Evolutionary conservation across 2,329 filamentous ascomycete genomes (phyloP).

Genomic region (Magnaporthiopsis poae): DNA sequence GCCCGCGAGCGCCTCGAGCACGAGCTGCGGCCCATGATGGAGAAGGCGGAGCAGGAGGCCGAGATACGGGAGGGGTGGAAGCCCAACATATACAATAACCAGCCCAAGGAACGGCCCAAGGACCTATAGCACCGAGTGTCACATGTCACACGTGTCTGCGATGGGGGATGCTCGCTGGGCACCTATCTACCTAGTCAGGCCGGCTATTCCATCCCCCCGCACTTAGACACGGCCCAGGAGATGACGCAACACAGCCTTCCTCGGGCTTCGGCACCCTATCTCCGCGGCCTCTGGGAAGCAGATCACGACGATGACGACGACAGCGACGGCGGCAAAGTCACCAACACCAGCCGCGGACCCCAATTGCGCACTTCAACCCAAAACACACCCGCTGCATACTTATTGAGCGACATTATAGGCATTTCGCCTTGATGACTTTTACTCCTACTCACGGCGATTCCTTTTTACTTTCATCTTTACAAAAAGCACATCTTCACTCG

Average conservation of each 20-base stretch:
- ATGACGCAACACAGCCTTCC: background rate
- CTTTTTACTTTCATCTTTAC: background rate
- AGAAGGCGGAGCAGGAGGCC: constrained; percentile 62
- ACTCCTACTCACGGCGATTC: background rate
- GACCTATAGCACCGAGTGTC: background rate
- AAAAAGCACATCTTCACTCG: constrained; percentile 43
- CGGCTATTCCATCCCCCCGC: no score
- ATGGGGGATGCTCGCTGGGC: background rate
- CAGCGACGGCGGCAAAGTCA: background rate
- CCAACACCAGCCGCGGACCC: background rate
- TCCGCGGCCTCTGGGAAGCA: background rate
- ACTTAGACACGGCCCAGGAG: no score
- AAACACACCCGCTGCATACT: background rate
- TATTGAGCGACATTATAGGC: background rate
- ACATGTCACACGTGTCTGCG: background rate
- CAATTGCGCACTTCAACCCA: background rate
- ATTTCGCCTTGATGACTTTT: background rate
- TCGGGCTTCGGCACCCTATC: background rate
- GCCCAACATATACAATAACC: constrained; percentile 88
- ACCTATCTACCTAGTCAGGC: background rate
- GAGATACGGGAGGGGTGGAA: constrained; percentile 82
- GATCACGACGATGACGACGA: background rate
- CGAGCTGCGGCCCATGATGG: constrained; percentile 64
- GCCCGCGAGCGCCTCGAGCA: constrained; percentile 86
- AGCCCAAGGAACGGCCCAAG: constrained; percentile 28